Conservation (phyloP, 164 flowering plant genomes). For the Vitis rupestris region DNA sequence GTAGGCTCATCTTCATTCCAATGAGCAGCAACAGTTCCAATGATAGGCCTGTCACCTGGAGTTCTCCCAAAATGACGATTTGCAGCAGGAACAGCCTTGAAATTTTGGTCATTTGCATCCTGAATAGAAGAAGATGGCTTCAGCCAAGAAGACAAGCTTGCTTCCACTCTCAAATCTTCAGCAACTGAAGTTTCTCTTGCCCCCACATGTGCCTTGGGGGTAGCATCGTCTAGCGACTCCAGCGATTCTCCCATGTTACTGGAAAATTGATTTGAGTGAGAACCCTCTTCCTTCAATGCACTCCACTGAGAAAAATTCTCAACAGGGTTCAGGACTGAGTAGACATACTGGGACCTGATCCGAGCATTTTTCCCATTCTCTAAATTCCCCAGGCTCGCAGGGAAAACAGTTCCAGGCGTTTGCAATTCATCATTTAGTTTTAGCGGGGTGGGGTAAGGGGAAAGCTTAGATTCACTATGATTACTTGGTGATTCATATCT, state of each 20-base stretch:
- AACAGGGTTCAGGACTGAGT: constrained; percentile 53
- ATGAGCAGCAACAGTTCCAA: constrained; percentile 81
- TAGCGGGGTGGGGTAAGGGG: constrained; percentile 74
- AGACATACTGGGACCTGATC: constrained; percentile 76
- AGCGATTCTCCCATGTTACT: constrained; percentile 26
- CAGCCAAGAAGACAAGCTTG: constrained; percentile 64
- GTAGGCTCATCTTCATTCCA: constrained; percentile 63
- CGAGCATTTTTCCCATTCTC: constrained; percentile 40
- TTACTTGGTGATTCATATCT: constrained; percentile 25
- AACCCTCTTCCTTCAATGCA: constrained; percentile 40
- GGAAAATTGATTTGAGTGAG: constrained; percentile 12
- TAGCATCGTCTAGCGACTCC: constrained; percentile 21
- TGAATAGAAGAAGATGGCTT: constrained; percentile 32
- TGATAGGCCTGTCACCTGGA: constrained; percentile 71
- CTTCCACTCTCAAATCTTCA: constrained; percentile 37
- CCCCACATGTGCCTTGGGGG: constrained; percentile 13
- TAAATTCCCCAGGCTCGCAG: constrained; percentile 35
- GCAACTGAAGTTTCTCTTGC: constrained; percentile 16
- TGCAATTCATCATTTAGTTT: constrained; percentile 82
- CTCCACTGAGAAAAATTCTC: constrained; percentile 45
- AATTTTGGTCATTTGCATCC: constrained; percentile 19
- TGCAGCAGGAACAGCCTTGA: constrained; percentile 14
- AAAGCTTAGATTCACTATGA: constrained; percentile 28
- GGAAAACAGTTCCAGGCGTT: constrained; percentile 89
- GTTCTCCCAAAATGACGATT: constrained; percentile 28